Evolutionary conservation across 768 basidiomycete species (phyloP), one percentile per base, ranked within the genome.

Genomic region (Lactifluus piperatus): DNA sequence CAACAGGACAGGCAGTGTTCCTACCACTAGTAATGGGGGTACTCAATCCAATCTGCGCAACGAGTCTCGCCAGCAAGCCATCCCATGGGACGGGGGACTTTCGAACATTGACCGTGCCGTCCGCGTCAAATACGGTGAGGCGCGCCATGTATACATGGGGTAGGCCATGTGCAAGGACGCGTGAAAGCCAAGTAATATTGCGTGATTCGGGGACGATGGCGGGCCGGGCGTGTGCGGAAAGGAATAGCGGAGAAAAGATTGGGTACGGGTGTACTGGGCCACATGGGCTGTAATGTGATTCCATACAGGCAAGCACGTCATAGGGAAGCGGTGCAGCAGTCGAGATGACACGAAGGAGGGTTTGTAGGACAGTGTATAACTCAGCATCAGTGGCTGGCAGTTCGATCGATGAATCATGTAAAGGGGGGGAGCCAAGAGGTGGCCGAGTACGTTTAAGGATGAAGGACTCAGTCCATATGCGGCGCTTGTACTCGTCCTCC

Each of bases 21-120:
- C 10, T 11, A 10, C 26, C 11, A 5, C 9, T 11, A 13, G 34
- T 26, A 16, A 39, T 6, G 8, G 51, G 48, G 10, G 18, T 47
- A 16, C 71, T 71, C 51, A 79, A 78, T 14, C 80, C 80, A 2
- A 74, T 75, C 45, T 72, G 68, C 26, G 77, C 77, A 2, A 79
- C 63, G 48, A 81, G 72, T 47, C 71, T 74, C 8, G 72, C 63
- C 18, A 74, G 69, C 16, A 71, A 72, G 29, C 72, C 67, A 7
- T 68, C 65, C 8, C 73, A 66, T n/a, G 60, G 64, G 13, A 66
- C 66, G 59, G 68, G 71, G 6, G 58, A 53, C 3, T 70, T 65
- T 43, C 62, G 16, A 54, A 58, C 2, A 57, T 57, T 11, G 49
- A 67, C 43, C 64, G 60, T 6, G 66, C 48, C 41, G 71, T 56